Evolutionary conservation across 306 rosid species (phyloP).

Genomic region (Bauhinia variegata): DNA sequence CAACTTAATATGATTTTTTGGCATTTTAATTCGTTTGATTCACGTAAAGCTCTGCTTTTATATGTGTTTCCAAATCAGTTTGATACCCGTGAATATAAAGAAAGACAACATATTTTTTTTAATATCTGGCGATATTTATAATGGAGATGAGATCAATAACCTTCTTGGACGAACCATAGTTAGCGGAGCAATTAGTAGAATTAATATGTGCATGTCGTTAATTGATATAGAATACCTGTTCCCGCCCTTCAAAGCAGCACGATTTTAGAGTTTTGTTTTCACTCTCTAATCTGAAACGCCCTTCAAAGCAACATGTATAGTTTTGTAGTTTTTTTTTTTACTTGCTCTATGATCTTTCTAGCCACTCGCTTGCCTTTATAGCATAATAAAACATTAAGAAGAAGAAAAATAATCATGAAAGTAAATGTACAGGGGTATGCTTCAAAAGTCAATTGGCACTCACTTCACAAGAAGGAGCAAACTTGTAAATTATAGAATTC

Average conservation of each 20-base stretch:
- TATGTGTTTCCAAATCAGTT: constrained; percentile 15
- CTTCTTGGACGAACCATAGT: constrained; percentile 23
- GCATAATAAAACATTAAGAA: not conserved
- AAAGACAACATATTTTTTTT: not conserved
- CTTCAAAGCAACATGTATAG: not conserved
- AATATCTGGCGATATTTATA: not conserved
- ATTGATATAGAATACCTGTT: constrained; percentile 16
- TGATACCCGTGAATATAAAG: constrained; percentile 7
- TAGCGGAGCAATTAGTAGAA: constrained; percentile 17
- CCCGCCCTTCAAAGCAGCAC: constrained; percentile 8
- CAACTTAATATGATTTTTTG: not conserved
- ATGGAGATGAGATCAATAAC: constrained; percentile 1
- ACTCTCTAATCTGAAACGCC: constrained; percentile 8
- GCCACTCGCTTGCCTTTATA: constrained; percentile 26
- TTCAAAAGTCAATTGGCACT: constrained; percentile 44
- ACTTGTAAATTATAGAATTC: constrained; percentile 60
- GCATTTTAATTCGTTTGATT: not conserved
- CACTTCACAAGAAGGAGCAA: constrained; percentile 50
- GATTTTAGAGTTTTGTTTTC: not conserved
- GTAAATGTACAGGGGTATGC: constrained; percentile 56
- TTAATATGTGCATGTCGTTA: not conserved
- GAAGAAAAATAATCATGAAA: constrained; percentile 21
- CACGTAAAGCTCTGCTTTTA: not conserved
- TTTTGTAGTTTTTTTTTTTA: constrained; percentile 11
- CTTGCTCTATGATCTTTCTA: not conserved